phyloP scores from a whole-genome alignment of 2,329 filamentous ascomycete genomes.

The Lachnellula suecica region DNA sequence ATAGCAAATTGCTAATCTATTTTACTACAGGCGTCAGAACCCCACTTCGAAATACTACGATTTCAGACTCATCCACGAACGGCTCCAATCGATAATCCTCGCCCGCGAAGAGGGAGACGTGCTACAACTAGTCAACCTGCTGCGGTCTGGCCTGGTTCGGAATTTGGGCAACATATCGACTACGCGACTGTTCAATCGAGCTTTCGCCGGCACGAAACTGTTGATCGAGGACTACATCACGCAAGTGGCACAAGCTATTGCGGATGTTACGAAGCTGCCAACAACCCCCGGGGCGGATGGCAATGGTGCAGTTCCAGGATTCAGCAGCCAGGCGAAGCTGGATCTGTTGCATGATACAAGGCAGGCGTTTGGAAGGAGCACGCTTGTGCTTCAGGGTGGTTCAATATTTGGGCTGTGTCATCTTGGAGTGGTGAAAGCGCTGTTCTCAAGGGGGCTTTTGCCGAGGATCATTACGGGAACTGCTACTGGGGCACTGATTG shows the following conservation, averaged over 20 bases:
- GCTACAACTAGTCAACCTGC: constrained; percentile 71
- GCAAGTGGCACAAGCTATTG: constrained; percentile 77
- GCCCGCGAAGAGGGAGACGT: constrained; percentile 72
- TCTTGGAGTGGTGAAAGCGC: constrained; percentile 83
- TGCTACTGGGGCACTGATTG: constrained; percentile 85
- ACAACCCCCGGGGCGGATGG: constrained; percentile 47
- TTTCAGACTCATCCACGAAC: constrained; percentile 77
- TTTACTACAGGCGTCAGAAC: constrained; percentile 69
- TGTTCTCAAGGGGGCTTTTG: constrained; percentile 76
- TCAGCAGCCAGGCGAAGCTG: constrained; percentile 58
- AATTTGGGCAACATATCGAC: constrained; percentile 91
- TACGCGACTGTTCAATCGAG: constrained; percentile 77
- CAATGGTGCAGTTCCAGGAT: constrained; percentile 37
- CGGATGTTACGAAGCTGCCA: constrained; percentile 69
- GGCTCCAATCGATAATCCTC: constrained; percentile 67
- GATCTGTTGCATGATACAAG: constrained; percentile 85
- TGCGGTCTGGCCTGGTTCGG: constrained; percentile 76
- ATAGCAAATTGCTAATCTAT: constrained; percentile 9
- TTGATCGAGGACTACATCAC: constrained; percentile 90
- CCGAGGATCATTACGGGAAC: constrained; percentile 91
- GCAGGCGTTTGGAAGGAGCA: constrained; percentile 84
- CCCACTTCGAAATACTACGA: constrained; percentile 81
- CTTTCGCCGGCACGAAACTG: constrained; percentile 85
- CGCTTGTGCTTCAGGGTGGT: constrained; percentile 83
- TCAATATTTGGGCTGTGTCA: constrained; percentile 91